Evolutionary conservation across 441 rosid genomes (phyloP).

Genomic region (Erodium chrysanthum): DNA sequence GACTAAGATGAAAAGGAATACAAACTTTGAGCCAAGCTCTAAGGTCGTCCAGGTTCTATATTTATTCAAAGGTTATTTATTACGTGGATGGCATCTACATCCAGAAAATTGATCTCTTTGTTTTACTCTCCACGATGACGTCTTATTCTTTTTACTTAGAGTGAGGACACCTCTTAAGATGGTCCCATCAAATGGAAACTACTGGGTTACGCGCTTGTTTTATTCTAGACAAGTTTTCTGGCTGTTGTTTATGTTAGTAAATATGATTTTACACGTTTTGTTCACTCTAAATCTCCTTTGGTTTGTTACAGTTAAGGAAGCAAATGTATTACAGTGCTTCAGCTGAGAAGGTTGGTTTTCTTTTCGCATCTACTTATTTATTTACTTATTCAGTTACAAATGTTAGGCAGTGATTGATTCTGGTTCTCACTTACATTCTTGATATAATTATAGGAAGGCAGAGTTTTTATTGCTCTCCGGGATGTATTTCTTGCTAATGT

Average conservation of each 20-base stretch:
- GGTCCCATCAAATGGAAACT: not conserved
- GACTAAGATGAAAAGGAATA: not conserved
- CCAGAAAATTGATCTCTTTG: not conserved
- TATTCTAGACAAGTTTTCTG: not conserved
- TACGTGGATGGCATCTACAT: not conserved
- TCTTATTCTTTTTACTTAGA: no score
- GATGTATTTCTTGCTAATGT: conserved; percentile 85
- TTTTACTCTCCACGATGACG: not conserved
- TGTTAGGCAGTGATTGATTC: not conserved
- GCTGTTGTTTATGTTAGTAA: not conserved
- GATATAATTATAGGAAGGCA: conserved; percentile 47
- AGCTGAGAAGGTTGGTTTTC: not conserved
- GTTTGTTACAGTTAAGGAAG: conserved; percentile 4
- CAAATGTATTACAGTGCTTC: conserved; percentile 1
- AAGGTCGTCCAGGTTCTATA: not conserved
- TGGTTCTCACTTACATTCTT: conserved; percentile 14
- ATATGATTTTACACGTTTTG: not conserved
- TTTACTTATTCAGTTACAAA: not conserved
- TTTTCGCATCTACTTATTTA: not conserved
- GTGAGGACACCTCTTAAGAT: not conserved
- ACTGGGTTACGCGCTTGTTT: not conserved
- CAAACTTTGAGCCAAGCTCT: not conserved
- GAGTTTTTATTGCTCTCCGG: conserved; percentile 52
- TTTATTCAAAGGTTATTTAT: not conserved
- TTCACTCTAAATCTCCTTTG: not conserved